phyloP scores from a whole-genome alignment of 306 rosid species.

The Biancaea sappan region DNA sequence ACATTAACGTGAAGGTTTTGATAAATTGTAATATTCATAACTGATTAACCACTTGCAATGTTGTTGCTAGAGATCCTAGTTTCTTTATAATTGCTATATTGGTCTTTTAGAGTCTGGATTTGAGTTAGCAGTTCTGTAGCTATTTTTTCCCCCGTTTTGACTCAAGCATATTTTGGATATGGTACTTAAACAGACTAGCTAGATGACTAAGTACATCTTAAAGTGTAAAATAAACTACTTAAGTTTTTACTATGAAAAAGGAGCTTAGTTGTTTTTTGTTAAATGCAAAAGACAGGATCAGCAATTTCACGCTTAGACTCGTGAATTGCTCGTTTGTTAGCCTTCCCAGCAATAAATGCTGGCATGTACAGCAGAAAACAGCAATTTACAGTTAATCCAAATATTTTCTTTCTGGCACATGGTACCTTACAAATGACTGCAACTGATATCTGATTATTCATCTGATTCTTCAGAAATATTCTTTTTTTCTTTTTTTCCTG shows the following conservation, averaged over 20 bases:
- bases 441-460: not conserved
- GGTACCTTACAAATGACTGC: conserved; percentile 16
- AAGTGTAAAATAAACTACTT: conserved; percentile 1
- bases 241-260: not conserved
- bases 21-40: not conserved
- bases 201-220: not conserved
- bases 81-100: not conserved
- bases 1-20: conserved; percentile 12
- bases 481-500: conserved; percentile 24
- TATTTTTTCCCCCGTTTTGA: no score
- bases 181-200: not conserved
- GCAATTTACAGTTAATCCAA: not conserved
- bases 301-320: not conserved
- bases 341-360: conserved; percentile 3
- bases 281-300: conserved; percentile 10
- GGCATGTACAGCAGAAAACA: conserved; percentile 8
- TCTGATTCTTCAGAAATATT: conserved; percentile 2
- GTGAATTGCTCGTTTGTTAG: conserved; percentile 23
- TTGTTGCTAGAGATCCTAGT: not conserved
- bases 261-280: conserved; percentile 13
- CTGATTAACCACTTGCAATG: conserved; percentile 24
- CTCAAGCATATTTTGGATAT: not conserved
- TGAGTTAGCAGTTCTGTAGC: not conserved
- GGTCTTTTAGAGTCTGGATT: not conserved
- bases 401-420: conserved; percentile 7